These are phyloP conservation scores for Ogataea angusta DNA, from an alignment of 805 yeast species.

Conservation along the genomic window DNA sequence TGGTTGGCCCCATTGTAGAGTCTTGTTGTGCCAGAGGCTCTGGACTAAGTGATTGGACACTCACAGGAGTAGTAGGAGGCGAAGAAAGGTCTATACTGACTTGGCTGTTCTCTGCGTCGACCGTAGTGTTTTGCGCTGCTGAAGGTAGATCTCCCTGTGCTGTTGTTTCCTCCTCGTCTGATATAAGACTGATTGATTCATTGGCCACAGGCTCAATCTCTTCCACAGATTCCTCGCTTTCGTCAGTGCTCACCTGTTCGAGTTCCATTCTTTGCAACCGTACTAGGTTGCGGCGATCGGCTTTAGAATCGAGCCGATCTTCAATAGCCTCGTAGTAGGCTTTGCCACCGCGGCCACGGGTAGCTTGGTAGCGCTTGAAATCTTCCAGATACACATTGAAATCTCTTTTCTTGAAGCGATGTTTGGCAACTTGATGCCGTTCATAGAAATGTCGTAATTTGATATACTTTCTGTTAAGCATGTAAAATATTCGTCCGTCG, in stretches of 20 bases:
- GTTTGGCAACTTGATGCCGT: constrained; percentile 24
- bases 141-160: not conserved
- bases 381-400: constrained; percentile 30
- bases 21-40: not conserved
- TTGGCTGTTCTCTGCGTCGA: constrained; percentile 1
- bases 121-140: too few species aligned
- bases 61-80: not conserved
- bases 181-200: constrained; percentile 1
- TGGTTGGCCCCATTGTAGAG: not conserved
- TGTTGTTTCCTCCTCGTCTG: constrained; percentile 2
- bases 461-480: constrained; percentile 30
- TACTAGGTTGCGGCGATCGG: constrained; percentile 14
- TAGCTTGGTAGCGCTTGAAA: constrained; percentile 26
- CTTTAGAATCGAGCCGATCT: constrained; percentile 10
- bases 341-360: constrained; percentile 24
- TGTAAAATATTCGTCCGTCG: constrained; percentile 26
- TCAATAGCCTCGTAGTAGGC: constrained; percentile 26
- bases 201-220: not conserved
- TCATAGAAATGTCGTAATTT: constrained; percentile 28
- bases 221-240: constrained; percentile 4
- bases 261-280: constrained; percentile 14
- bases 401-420: constrained; percentile 29
- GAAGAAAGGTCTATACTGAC: constrained; percentile 1
- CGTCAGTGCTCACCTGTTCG: constrained; percentile 20
- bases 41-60: not conserved